Evolutionary conservation across 2,329 filamentous ascomycete species (phyloP), one percentile per base, ranked within the genome.

Genomic region (Hypoxylon sp.): DNA sequence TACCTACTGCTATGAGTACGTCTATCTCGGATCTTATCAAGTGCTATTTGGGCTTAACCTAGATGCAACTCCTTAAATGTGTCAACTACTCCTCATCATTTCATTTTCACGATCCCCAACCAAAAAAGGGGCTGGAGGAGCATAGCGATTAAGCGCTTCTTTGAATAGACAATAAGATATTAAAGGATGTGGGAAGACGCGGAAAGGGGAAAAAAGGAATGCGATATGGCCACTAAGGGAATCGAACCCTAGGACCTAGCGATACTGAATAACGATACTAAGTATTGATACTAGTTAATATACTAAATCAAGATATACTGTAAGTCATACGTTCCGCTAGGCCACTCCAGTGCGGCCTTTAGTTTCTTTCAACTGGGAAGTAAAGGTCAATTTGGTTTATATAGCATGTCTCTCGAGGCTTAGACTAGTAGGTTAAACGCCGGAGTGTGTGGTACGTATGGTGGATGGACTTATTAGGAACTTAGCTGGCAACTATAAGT

Each of bases 281-380:
- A 2, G 31, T 33, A 37, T n/a, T 20, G 6, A 51, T 30, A 61
- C 17, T 25, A 5, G 3, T 11, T 33, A n/a, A 10, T 6, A 50
- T 31, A 50, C 11, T 33, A 25, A 27, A 27, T 27, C 25, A 27
- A 4, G 25, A 27, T 3, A 27, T 27, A 27, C 3, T 27, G 14
- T 30, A 50, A 46, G n/a, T 3, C 11, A n/a, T n/a, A 8, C 8
- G 6, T n/a, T 30, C 11, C 42, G 30, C 57, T 40, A 66, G 35
- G 37, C 64, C 58, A 37, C 20, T 51, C 56, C 62, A 60, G 55
- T 40, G 2, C 7, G 42, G 55, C 55, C 62, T 54, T 64, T 40
- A 7, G 1, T 17, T 0, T 44, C 14, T 11, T 17, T 27, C 11
- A 13, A 17, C 33, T 37, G 11, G 11, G 33, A 13, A 37, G 10